phyloP scores from a whole-genome alignment of 805 yeast genomes.

The Starmerella vaccinii region DNA sequence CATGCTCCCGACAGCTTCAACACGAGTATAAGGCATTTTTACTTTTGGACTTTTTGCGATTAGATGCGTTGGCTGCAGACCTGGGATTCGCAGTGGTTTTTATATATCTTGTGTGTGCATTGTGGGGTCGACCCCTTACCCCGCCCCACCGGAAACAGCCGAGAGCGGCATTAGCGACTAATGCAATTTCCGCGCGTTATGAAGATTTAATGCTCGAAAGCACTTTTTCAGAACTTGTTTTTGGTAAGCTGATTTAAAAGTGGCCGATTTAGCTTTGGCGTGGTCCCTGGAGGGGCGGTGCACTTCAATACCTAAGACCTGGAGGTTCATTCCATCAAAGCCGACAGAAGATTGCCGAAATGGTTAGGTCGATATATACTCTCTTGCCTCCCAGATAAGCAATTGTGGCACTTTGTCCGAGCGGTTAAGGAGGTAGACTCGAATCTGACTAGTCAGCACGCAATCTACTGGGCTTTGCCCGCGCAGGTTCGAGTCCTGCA shows the following conservation, averaged over 20 bases:
- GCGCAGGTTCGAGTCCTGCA: slow-evolving; percentile 29
- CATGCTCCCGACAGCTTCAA: slow-evolving; percentile 12
- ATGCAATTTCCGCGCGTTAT: neutral
- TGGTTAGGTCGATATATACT: neutral
- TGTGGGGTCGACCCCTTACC: neutral
- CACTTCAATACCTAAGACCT: too few relatives aligned
- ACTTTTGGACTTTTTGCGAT: neutral
- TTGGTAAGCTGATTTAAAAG: too few relatives aligned
- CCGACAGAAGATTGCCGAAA: neutral
- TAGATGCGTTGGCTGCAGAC: neutral
- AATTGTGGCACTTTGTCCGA: slow-evolving; percentile 25
- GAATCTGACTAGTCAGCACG: slow-evolving; percentile 22
- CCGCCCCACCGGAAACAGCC: neutral
- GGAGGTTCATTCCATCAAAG: too few relatives aligned
- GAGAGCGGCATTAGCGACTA: neutral
- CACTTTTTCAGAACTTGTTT: neutral
- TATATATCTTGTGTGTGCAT: neutral
- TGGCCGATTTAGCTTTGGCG: too few relatives aligned
- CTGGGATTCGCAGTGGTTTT: neutral
- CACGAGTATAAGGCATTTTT: neutral
- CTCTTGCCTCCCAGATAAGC: neutral
- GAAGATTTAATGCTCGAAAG: too few relatives aligned
- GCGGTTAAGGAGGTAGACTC: slow-evolving; percentile 28
- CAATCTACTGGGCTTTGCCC: slow-evolving; percentile 26
- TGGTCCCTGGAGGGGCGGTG: too few relatives aligned